phyloP scores from a whole-genome alignment of 306 rosid species.

The Begonia fuchsioides region DNA sequence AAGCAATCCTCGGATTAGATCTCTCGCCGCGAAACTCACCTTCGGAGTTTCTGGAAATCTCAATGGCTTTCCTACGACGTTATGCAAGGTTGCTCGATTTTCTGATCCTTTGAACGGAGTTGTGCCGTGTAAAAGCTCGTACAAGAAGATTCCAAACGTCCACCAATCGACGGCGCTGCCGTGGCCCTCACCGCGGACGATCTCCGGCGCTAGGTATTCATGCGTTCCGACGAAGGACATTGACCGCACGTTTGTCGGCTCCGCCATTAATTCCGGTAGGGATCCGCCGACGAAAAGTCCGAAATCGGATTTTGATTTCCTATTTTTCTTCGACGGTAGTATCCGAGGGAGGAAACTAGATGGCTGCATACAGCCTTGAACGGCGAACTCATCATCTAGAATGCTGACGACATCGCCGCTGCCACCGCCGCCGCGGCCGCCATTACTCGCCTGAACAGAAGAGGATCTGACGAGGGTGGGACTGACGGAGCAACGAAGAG shows the following conservation, averaged over 20 bases:
- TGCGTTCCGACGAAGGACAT: constrained; percentile 47
- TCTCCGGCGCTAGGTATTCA: constrained; percentile 44
- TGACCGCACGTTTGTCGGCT: constrained; percentile 34
- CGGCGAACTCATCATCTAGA: constrained; percentile 8
- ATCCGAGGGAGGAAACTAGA: constrained; percentile 28
- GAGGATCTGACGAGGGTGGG: constrained; percentile 11
- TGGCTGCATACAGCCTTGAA: constrained; percentile 35
- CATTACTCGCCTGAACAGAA: constrained; percentile 1
- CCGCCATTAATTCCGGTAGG: constrained; percentile 40
- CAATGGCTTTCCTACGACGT: constrained; percentile 9
- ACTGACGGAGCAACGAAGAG: constrained; percentile 16
- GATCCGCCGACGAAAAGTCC: constrained; percentile 14
- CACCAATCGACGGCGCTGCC: constrained; percentile 56
- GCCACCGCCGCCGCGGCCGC: background rate
- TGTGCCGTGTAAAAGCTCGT: constrained; percentile 29
- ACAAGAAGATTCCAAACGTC: constrained; percentile 42
- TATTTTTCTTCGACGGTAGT: constrained; percentile 20
- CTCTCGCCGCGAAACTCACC: constrained; percentile 2
- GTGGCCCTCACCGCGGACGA: constrained; percentile 41
- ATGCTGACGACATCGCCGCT: background rate
- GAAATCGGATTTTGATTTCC: constrained; percentile 20
- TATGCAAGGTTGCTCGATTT: constrained; percentile 7
- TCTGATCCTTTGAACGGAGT: constrained; percentile 42
- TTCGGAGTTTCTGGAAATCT: constrained; percentile 4
- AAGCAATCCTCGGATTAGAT: constrained; percentile 7